A percentile compares a stretch with the other conserved stretches of the same genome.
These are phyloP conservation scores for Colletotrichum theobromicola DNA, from an alignment of 2,329 filamentous ascomycete species.

Conservation along the genomic window DNA sequence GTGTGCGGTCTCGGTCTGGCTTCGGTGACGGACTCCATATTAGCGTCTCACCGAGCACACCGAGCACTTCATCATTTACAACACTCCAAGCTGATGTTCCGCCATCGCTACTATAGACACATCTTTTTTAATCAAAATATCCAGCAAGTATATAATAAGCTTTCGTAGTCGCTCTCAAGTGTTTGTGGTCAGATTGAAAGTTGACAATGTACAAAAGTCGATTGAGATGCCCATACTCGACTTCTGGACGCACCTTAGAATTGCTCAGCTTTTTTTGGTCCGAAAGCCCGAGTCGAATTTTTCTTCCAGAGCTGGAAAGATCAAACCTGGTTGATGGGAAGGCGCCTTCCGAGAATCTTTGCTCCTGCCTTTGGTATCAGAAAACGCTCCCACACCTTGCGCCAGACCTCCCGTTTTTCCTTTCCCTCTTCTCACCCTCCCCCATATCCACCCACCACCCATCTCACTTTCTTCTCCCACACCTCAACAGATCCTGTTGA, in stretches of 20 bases:
- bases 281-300: neutral
- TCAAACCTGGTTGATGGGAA: neutral
- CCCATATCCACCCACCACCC: neutral
- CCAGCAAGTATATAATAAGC: no score
- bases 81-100: neutral
- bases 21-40: neutral
- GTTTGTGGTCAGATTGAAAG: no score
- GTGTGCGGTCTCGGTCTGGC: neutral
- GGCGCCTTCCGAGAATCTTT: neutral
- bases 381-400: neutral
- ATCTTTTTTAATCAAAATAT: neutral
- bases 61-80: neutral
- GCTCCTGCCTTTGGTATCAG: neutral
- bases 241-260: neutral
- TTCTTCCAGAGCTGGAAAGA: neutral
- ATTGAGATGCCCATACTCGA: neutral
- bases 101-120: neutral
- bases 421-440: neutral
- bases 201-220: neutral
- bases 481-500: neutral
- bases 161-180: no score
- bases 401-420: neutral
- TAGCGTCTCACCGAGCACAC: neutral
- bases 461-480: neutral
- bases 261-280: neutral